Evolutionary conservation across 2,329 filamentous ascomycete genomes (phyloP).

Genomic region (Trichoderma asperellum): DNA sequence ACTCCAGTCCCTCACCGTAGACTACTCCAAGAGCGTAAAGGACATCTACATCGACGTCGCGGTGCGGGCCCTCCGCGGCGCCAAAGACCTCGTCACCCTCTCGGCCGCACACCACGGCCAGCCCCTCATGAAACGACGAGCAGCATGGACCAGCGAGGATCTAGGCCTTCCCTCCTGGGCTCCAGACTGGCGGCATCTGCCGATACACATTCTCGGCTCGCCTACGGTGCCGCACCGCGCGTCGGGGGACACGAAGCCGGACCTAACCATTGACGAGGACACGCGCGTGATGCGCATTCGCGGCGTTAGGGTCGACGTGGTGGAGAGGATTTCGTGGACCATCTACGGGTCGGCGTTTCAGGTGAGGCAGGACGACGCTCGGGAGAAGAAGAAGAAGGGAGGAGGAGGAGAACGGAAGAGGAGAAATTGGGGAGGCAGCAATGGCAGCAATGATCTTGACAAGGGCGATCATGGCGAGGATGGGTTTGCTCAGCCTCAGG

Average conservation of each 20-base stretch:
- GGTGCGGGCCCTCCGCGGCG: conserved; percentile 37
- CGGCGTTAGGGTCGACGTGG: conserved; percentile 39
- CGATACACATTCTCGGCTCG: conserved; percentile 41
- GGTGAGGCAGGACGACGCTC: conserved; percentile 31
- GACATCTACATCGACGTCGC: conserved; percentile 43
- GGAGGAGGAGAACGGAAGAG: not conserved
- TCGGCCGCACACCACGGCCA: conserved; percentile 36
- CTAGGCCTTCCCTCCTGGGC: conserved; percentile 43
- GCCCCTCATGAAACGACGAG: not conserved
- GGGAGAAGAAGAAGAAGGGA: not conserved
- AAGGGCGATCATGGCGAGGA: not conserved
- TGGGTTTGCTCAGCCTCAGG: not conserved
- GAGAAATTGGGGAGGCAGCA: not conserved
- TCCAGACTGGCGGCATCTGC: conserved; percentile 44
- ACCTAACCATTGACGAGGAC: conserved; percentile 36
- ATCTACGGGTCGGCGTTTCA: conserved; percentile 42
- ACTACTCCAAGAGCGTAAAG: conserved; percentile 39
- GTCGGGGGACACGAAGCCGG: conserved; percentile 36
- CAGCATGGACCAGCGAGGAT: not conserved
- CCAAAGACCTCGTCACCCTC: conserved; percentile 38
- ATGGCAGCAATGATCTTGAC: not conserved
- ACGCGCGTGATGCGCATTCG: conserved; percentile 35
- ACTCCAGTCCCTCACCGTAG: conserved; percentile 36
- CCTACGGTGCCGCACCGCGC: conserved; percentile 41
- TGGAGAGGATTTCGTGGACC: conserved; percentile 35